Evolutionary conservation across 257 asterid genomes (phyloP).

Genomic region (Paraleonurus japonicus): DNA sequence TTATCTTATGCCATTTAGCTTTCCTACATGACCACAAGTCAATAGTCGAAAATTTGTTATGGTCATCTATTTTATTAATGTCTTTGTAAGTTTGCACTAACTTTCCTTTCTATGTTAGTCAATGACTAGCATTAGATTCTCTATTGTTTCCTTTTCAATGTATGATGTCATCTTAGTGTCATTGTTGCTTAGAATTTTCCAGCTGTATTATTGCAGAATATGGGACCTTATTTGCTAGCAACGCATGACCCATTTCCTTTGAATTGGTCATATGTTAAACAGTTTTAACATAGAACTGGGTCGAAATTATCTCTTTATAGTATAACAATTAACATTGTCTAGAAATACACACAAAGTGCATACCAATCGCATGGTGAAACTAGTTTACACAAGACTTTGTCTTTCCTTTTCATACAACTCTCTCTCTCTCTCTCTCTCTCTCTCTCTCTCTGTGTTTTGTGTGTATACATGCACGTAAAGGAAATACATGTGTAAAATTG

Average conservation of each 20-base stretch:
- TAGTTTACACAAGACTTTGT: neutral
- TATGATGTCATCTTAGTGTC: neutral
- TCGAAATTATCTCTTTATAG: neutral
- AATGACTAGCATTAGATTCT: neutral
- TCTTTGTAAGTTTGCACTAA: neutral
- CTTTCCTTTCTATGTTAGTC: neutral
- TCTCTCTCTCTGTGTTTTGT: too few species aligned
- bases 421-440: neutral
- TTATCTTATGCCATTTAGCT: conserved; percentile 3
- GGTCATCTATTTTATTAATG: conserved; percentile 2
- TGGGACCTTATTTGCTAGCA: conserved; percentile 19
- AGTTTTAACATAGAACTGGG: neutral
- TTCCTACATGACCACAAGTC: neutral
- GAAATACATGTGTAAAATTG: neutral
- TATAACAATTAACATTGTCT: neutral
- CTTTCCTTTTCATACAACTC: too few species aligned
- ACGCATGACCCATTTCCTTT: conserved; percentile 3
- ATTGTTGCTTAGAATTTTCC: conserved; percentile 7
- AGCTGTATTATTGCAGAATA: conserved; percentile 23
- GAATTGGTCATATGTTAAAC: neutral
- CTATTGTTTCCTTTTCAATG: neutral
- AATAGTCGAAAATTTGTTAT: neutral
- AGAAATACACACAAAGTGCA: neutral
- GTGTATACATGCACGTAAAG: too few species aligned
- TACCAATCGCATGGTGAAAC: neutral